phyloP scores from a whole-genome alignment of 768 basidiomycete genomes.

The Cantharellus cinnabarinus region DNA sequence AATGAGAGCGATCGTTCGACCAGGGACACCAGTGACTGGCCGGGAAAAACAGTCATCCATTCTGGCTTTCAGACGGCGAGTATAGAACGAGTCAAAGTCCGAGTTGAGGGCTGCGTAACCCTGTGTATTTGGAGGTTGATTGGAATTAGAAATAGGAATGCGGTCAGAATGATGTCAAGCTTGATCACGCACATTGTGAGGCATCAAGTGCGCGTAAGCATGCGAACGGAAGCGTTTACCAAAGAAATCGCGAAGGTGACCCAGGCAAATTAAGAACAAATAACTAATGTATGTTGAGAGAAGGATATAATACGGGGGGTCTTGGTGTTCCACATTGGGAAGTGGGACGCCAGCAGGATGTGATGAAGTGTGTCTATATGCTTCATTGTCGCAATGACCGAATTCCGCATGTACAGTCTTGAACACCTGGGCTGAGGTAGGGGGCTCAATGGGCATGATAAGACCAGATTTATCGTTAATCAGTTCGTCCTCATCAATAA shows the following conservation, averaged over 20 bases:
- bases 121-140: constrained; percentile 22
- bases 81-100: constrained; percentile 98
- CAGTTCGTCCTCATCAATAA: constrained; percentile 1
- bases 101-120: constrained; percentile 94
- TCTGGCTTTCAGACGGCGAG: constrained; percentile 79
- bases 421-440: constrained; percentile 64
- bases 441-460: constrained; percentile 39
- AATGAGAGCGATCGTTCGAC: constrained; percentile 70
- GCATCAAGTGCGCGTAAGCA: constrained; percentile 64
- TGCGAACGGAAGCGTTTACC: constrained; percentile 61
- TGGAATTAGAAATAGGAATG: neutral
- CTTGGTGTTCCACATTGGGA: constrained; percentile 36
- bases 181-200: constrained; percentile 42
- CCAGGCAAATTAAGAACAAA: constrained; percentile 75
- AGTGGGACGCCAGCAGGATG: constrained; percentile 27
- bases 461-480: constrained; percentile 26
- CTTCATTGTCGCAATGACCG: constrained; percentile 69
- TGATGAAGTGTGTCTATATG: constrained; percentile 45
- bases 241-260: constrained; percentile 87
- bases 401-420: constrained; percentile 76
- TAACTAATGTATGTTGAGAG: constrained; percentile 86
- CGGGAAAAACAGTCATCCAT: constrained; percentile 91
- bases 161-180: neutral
- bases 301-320: constrained; percentile 82
- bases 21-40: constrained; percentile 86